Percentiles rank a stretch among this genome's conserved stretches.
These are phyloP conservation scores for Metarhizium album DNA, from an alignment of 2,329 filamentous ascomycete species.

Conservation along the genomic window DNA sequence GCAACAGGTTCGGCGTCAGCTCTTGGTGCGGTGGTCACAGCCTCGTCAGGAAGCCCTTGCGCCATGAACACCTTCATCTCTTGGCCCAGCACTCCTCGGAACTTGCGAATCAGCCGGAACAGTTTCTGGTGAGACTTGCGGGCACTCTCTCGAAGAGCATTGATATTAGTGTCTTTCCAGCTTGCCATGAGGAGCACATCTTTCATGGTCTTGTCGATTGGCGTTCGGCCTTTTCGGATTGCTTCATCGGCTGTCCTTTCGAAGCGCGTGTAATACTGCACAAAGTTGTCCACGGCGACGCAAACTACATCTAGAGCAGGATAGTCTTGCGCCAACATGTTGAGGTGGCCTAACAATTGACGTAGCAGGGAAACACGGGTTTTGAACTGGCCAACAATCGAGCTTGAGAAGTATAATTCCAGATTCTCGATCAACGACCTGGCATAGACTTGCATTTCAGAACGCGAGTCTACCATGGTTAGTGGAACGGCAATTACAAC, in stretches of 20 bases:
- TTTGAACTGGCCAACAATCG: slow-evolving; percentile 71
- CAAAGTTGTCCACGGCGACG: slow-evolving; percentile 63
- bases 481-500: slow-evolving; percentile 69
- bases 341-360: slow-evolving; percentile 54
- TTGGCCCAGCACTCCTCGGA: slow-evolving; percentile 66
- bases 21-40: slow-evolving; percentile 10
- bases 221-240: slow-evolving; percentile 55
- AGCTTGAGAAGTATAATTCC: slow-evolving; percentile 66
- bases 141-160: slow-evolving; percentile 78
- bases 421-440: slow-evolving; percentile 64
- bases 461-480: slow-evolving; percentile 46
- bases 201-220: slow-evolving; percentile 84
- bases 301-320: slow-evolving; percentile 46
- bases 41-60: slow-evolving; percentile 46
- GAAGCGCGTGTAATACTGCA: slow-evolving; percentile 64
- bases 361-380: slow-evolving; percentile 61
- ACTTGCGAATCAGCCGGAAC: slow-evolving; percentile 85
- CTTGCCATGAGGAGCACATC: slow-evolving; percentile 88
- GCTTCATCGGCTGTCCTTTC: slow-evolving; percentile 52
- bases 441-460: slow-evolving; percentile 52
- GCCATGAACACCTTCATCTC: slow-evolving; percentile 57
- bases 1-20: slow-evolving; percentile 1
- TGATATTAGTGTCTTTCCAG: slow-evolving; percentile 97
- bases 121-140: slow-evolving; percentile 84
- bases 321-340: slow-evolving; percentile 48